phyloP scores from a whole-genome alignment of 352 stramenopile species.

The Saprolegnia diclina region DNA sequence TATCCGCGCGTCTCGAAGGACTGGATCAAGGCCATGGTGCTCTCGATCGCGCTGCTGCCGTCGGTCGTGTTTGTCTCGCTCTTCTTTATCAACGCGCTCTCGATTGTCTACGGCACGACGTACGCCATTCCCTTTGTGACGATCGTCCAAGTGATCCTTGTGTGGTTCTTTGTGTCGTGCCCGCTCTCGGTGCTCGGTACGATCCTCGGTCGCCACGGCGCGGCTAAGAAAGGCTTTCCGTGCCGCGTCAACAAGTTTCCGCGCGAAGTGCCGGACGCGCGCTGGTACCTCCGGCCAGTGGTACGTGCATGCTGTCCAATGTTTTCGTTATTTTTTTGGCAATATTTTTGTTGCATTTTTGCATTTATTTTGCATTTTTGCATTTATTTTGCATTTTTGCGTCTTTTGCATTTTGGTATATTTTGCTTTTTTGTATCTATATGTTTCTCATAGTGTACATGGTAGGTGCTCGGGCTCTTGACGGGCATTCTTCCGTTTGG shows the following conservation, averaged over 20 bases:
- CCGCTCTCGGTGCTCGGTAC: constrained; percentile 95
- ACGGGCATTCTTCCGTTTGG: constrained; percentile 98
- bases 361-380: neutral
- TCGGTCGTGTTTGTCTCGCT: constrained; percentile 76
- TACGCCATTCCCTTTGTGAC: constrained; percentile 83
- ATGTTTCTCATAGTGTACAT: too few species aligned
- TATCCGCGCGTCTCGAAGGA: constrained; percentile 87
- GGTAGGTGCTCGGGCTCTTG: constrained; percentile 86
- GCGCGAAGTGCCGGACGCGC: constrained; percentile 71
- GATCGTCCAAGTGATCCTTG: constrained; percentile 89
- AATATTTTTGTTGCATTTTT: neutral
- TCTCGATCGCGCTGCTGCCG: constrained; percentile 69
- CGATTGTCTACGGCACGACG: constrained; percentile 75
- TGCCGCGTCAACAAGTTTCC: constrained; percentile 97
- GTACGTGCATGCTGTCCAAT: neutral
- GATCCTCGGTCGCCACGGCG: constrained; percentile 93
- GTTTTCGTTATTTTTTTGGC: neutral
- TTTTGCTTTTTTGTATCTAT: neutral
- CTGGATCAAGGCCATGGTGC: constrained; percentile 86
- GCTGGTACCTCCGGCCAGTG: constrained; percentile 70
- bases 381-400: neutral
- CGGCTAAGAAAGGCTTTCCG: constrained; percentile 79
- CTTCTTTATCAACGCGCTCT: constrained; percentile 85
- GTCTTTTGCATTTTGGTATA: neutral
- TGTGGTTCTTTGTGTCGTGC: constrained; percentile 97